Evolutionary conservation across 495 filamentous ascomycete species (phyloP).

Genomic region (Aspergillus ostianus): DNA sequence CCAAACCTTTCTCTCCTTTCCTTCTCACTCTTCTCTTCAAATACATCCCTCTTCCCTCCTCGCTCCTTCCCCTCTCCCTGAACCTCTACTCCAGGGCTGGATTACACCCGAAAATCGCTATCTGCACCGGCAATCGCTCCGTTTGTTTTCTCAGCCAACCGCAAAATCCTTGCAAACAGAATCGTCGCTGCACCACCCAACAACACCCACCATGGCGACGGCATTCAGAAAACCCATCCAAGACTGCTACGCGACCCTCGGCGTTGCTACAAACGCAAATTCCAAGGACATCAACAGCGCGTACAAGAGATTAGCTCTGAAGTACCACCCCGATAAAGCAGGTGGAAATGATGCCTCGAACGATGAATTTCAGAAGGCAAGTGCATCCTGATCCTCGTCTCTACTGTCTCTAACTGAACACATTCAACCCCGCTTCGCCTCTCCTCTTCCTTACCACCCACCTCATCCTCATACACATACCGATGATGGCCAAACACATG

Average conservation of each 20-base stretch:
- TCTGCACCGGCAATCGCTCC: not conserved
- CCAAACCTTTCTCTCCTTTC: not conserved
- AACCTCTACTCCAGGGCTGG: not conserved
- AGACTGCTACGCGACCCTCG: slow-evolving; percentile 40
- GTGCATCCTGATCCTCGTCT: slow-evolving; percentile 1
- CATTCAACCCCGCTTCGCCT: not conserved
- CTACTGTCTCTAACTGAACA: not conserved
- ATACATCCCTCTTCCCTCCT: not conserved
- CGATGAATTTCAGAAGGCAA: slow-evolving; percentile 46
- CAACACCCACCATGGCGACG: not conserved
- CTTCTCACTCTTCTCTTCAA: not conserved
- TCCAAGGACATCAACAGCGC: slow-evolving; percentile 41
- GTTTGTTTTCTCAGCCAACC: not conserved
- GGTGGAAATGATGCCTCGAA: slow-evolving; percentile 35
- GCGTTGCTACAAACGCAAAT: slow-evolving; percentile 30
- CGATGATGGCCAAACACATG: not conserved
- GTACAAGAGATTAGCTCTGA: slow-evolving; percentile 51
- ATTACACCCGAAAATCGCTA: not conserved
- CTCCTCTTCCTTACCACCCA: slow-evolving; percentile 1
- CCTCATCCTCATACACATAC: not conserved
- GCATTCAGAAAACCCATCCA: not conserved
- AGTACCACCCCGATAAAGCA: slow-evolving; percentile 62
- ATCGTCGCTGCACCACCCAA: slow-evolving; percentile 1
- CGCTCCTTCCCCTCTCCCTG: not conserved
- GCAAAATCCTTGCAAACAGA: not conserved